Percentiles rank a stretch among this genome's conserved stretches.
Conservation (phyloP, 352 stramenopile genomes). For the Phytophthora multivora region DNA sequence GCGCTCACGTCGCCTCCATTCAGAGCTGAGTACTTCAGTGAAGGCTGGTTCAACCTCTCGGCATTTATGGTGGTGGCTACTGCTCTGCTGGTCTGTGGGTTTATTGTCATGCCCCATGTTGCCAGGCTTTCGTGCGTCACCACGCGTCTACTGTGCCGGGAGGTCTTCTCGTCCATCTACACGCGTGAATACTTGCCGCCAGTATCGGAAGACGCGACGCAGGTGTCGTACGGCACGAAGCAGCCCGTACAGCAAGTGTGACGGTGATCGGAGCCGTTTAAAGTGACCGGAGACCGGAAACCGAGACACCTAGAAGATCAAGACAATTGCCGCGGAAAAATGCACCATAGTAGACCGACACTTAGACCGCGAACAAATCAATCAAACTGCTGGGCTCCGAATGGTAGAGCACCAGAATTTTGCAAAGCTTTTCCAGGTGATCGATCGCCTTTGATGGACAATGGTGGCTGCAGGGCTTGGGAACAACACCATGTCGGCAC, state of each 20-base stretch:
- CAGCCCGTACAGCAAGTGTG: constrained; percentile 29
- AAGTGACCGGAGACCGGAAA: background rate
- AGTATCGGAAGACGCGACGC: background rate
- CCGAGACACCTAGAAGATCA: background rate
- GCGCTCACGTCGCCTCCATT: constrained; percentile 41
- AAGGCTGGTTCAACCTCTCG: constrained; percentile 27
- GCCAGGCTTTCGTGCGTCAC: constrained; percentile 50
- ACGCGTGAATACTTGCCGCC: constrained; percentile 24
- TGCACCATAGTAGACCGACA: constrained; percentile 16
- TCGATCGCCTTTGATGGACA: background rate
- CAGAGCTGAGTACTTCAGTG: constrained; percentile 36
- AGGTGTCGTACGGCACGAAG: constrained; percentile 32
- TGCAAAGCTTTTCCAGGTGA: constrained; percentile 1
- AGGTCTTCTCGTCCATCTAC: constrained; percentile 43
- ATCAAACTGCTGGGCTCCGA: constrained; percentile 1
- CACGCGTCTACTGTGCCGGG: constrained; percentile 56
- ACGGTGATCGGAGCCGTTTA: constrained; percentile 8
- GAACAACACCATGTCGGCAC: too few species aligned
- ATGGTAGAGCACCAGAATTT: constrained; percentile 15
- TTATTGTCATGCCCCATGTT: constrained; percentile 56
- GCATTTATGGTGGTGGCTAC: constrained; percentile 30
- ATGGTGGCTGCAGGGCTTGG: background rate
- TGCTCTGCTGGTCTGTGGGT: constrained; percentile 32
- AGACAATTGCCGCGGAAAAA: constrained; percentile 5
- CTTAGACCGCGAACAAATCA: constrained; percentile 6